phyloP scores from a whole-genome alignment of 148 eudicot species.

The Silene uniflora region DNA sequence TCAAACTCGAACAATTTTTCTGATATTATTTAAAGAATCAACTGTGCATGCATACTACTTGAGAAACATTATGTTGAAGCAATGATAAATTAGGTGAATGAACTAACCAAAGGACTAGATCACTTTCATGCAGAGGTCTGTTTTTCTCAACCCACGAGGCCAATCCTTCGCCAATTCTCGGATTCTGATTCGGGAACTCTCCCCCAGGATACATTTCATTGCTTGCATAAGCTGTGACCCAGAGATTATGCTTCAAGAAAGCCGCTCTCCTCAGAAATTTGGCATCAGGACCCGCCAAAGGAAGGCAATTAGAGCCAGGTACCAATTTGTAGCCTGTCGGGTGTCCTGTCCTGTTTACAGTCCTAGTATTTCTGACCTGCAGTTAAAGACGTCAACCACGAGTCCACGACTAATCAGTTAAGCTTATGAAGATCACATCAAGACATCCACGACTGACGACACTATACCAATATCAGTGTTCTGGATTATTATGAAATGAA shows the following conservation, averaged over 20 bases:
- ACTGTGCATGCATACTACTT: neutral
- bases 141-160: constrained; percentile 89
- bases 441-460: too few relatives aligned
- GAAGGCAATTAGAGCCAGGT: constrained; percentile 84
- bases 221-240: constrained; percentile 77
- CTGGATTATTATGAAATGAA: too few relatives aligned
- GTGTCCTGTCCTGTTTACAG: constrained; percentile 80
- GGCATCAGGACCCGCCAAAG: constrained; percentile 84
- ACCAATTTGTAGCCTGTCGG: constrained; percentile 89
- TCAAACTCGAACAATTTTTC: neutral
- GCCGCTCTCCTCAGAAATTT: constrained; percentile 86
- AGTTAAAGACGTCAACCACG: neutral
- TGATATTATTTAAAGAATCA: neutral
- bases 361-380: constrained; percentile 78
- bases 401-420: neutral
- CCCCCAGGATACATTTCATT: constrained; percentile 90
- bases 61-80: too few relatives aligned
- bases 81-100: too few relatives aligned
- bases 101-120: constrained; percentile 85
- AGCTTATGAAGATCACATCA: neutral
- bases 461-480: too few relatives aligned
- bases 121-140: constrained; percentile 73
- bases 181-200: constrained; percentile 94
- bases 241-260: constrained; percentile 92
- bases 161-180: constrained; percentile 88